Evolutionary conservation across 305 asterid genomes (phyloP).

Genomic region (Solanum hybrid): DNA sequence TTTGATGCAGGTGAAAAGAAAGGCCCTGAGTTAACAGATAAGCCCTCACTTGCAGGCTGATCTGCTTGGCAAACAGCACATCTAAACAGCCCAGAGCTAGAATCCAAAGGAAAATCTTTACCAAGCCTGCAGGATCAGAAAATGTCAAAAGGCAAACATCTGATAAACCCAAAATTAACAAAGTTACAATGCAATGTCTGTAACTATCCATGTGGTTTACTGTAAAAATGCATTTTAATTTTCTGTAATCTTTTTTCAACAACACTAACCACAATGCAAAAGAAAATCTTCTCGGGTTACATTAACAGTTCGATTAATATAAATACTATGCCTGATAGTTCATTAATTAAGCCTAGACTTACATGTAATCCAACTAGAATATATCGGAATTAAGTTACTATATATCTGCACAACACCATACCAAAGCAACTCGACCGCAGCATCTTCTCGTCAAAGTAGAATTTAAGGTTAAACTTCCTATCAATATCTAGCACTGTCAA

Average conservation of each 20-base stretch:
- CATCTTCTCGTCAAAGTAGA: neutral
- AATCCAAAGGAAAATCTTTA: constrained; percentile 64
- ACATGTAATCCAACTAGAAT: neutral
- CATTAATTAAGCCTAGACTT: neutral
- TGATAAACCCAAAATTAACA: neutral
- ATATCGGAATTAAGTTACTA: neutral
- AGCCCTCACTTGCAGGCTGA: constrained; percentile 72
- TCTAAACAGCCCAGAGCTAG: constrained; percentile 70
- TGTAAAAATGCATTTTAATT: neutral
- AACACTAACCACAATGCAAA: neutral
- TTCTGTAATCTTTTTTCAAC: neutral
- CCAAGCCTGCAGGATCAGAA: constrained; percentile 59
- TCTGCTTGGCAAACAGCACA: constrained; percentile 95
- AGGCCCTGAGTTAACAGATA: constrained; percentile 83
- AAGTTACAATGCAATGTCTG: neutral
- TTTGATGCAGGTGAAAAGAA: constrained; percentile 78
- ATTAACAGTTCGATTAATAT: neutral
- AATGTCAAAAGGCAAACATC: neutral
- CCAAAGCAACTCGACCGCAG: neutral
- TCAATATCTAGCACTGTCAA: neutral
- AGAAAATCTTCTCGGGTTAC: neutral
- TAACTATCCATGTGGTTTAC: neutral
- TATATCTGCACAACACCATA: neutral
- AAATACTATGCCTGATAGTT: neutral
- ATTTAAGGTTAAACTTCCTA: neutral